These are phyloP conservation scores for Phaeosphaeriaceae sp. DNA, from an alignment of 2,329 filamentous ascomycete genomes.

Conservation along the genomic window DNA sequence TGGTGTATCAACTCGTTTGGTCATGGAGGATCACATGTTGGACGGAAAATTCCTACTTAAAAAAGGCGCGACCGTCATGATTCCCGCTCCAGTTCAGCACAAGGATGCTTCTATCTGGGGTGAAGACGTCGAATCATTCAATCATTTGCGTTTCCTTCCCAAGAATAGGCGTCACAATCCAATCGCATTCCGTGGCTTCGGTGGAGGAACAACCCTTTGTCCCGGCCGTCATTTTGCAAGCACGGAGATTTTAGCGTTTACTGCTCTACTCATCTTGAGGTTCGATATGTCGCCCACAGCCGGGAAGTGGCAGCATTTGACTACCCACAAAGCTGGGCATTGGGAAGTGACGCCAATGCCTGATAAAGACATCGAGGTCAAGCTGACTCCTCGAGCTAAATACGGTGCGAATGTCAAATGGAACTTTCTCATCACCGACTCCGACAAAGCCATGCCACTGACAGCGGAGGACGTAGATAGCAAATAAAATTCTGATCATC, in stretches of 20 bases:
- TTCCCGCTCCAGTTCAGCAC: constrained; percentile 34
- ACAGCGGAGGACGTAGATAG: not conserved
- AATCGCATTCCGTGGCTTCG: constrained; percentile 34
- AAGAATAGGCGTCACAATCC: constrained; percentile 1
- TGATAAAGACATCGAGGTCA: constrained; percentile 16
- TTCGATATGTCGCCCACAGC: constrained; percentile 26
- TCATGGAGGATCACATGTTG: constrained; percentile 42
- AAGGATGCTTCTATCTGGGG: not conserved
- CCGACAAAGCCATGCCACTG: too few relatives aligned
- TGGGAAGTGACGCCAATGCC: constrained; percentile 4
- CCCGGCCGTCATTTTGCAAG: constrained; percentile 44
- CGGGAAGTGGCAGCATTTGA: constrained; percentile 17
- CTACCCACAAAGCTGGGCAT: constrained; percentile 15
- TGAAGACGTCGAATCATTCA: constrained; percentile 37
- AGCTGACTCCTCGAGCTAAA: not conserved
- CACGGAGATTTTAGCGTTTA: constrained; percentile 34
- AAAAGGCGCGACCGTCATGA: constrained; percentile 36
- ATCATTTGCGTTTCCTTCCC: constrained; percentile 42
- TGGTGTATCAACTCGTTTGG: constrained; percentile 38
- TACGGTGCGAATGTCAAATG: not conserved
- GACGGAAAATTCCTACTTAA: constrained; percentile 39
- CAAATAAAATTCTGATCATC: too few relatives aligned
- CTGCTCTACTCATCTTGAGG: constrained; percentile 29
- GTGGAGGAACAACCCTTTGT: constrained; percentile 36
- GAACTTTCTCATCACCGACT: not conserved